Evolutionary conservation across 164 flowering plant genomes (phyloP), one percentile per base, ranked within the genome.

Genomic region (Umbellularia californica): DNA sequence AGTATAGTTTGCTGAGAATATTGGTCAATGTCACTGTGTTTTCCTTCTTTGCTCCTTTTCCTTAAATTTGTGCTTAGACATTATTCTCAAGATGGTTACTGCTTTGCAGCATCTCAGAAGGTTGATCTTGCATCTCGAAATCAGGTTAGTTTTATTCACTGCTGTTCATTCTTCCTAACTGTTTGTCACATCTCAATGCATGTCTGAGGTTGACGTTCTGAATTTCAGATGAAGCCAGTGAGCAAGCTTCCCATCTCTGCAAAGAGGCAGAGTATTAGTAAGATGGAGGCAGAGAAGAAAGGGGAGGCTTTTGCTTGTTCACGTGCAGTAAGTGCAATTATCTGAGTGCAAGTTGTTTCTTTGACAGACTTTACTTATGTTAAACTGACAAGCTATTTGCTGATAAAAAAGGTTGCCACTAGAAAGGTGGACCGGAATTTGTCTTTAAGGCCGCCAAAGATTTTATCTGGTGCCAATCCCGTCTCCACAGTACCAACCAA

Each of bases 391-490:
- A 3, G 58, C 75, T 63, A n/a, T 23, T n/a, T 70, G 23, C 76
- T 80, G 75, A 68, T 77, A 20, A 55, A 66, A 9, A 75, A 83
- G 83, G 78, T 79, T 69, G 71, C 55, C 70, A 72, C 76, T 71
- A 79, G 74, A 78, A 83, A 66, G 55, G 82, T 85, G 70, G 85
- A 69, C 47, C 70, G 73, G 17, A 83, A 69, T 64, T 47, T 80
- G 15, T 75, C 77, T 69, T 74, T 81, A 22, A 89, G 81, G 83
- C 87, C 85, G 69, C 88, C 92, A 23, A 87, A 81, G 77, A 75
- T 76, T 70, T 55, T 77, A 15, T 79, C 80, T 70, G 84, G 74
- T 73, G 74, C 65, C 35, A 77, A 67, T 67, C 72, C 85, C 30
- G 74, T 79, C 69, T 70, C 87, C 58, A 24, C 85, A 72, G 66